Base-by-base conservation (phyloP, 345 rosid genomes). In the Salix suchowensis region DNA sequence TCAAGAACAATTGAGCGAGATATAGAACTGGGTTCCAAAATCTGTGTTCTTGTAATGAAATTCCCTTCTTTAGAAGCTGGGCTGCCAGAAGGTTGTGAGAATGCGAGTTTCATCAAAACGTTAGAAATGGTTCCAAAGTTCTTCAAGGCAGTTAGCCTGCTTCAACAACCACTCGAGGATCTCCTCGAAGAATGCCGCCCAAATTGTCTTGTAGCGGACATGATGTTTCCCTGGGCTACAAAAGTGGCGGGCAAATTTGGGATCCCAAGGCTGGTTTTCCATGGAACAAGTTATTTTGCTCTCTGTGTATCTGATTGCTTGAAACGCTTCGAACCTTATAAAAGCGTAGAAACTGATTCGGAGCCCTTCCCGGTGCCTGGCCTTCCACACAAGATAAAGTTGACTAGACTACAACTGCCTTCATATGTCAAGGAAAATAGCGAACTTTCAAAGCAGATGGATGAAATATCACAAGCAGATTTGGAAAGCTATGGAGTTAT, bases 211-310 rank as follows among this genome's bases (percentile, higher is more conserved):
- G 86, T 91, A 5, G 91, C 88, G 2, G 89, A 91, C 76, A 74
- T 85, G 87, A 84, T 87, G 82, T 82, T 88, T 42, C 88, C 93
- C 21, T 89, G 93, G 93, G 83, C 91, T 1, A 80, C 89, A 14
- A 80, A 84, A 74, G 78, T 77, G 6, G 89, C 96, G 6, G 74
- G 65, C 70, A 87, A 87, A 74, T 84, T 84, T 21, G 85, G 78
- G 18, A 86, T 91, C 2, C 89, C 91, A 4, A 85, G 92, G 62
- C 77, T 87, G 70, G 83, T 86, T 52, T 89, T 91, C 74, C 84
- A 84, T 37, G 96, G 96, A 40, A 77, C 60, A 10, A 71, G 87
- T 73, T 84, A 68, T 76, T 87, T 88, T 44, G 71, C 92, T 18
- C 32, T 78, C 12, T 88, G 88, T 50, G 77, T 78, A 32, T 0